These are phyloP conservation scores for Chalara sp. DNA, from an alignment of 2,329 filamentous ascomycete genomes.

Conservation along the genomic window DNA sequence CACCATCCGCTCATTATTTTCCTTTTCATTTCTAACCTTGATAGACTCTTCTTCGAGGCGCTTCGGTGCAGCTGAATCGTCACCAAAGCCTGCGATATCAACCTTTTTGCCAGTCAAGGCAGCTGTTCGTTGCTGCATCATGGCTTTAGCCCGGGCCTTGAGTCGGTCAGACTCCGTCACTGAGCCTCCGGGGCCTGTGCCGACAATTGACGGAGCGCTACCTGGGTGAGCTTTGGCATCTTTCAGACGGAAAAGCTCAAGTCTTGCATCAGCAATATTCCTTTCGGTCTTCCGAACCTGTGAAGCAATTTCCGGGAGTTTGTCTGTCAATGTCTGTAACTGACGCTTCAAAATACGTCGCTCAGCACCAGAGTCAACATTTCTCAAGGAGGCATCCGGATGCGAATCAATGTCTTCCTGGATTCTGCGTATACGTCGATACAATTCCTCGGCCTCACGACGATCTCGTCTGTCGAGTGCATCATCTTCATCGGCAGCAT, in stretches of 20 bases:
- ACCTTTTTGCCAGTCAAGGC: slow-evolving; percentile 82
- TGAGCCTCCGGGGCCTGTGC: slow-evolving; percentile 83
- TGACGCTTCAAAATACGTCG: slow-evolving; percentile 80
- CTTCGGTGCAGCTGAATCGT: slow-evolving; percentile 73
- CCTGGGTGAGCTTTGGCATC: slow-evolving; percentile 89
- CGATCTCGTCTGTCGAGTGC: slow-evolving; percentile 84
- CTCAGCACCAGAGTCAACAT: slow-evolving; percentile 81
- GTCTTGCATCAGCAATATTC: slow-evolving; percentile 81
- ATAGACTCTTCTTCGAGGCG: slow-evolving; percentile 84
- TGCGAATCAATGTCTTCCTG: slow-evolving; percentile 94
- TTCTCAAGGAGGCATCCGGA: slow-evolving; percentile 65
- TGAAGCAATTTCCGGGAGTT: slow-evolving; percentile 85
- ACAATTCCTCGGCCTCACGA: slow-evolving; percentile 88
- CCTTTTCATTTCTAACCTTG: slow-evolving; percentile 74
- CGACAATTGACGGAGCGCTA: slow-evolving; percentile 74
- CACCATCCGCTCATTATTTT: slow-evolving; percentile 95
- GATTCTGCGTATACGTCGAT: slow-evolving; percentile 81
- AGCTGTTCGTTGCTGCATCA: slow-evolving; percentile 97
- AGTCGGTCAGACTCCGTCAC: slow-evolving; percentile 91
- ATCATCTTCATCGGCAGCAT: slow-evolving; percentile 83
- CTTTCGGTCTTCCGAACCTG: slow-evolving; percentile 87
- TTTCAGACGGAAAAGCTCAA: slow-evolving; percentile 88
- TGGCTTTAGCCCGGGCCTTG: slow-evolving; percentile 90
- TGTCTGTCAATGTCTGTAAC: slow-evolving; percentile 81
- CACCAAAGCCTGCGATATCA: slow-evolving; percentile 50